These are phyloP conservation scores for Trichoderma reesei DNA, from an alignment of 495 filamentous ascomycete species.

Conservation along the genomic window DNA sequence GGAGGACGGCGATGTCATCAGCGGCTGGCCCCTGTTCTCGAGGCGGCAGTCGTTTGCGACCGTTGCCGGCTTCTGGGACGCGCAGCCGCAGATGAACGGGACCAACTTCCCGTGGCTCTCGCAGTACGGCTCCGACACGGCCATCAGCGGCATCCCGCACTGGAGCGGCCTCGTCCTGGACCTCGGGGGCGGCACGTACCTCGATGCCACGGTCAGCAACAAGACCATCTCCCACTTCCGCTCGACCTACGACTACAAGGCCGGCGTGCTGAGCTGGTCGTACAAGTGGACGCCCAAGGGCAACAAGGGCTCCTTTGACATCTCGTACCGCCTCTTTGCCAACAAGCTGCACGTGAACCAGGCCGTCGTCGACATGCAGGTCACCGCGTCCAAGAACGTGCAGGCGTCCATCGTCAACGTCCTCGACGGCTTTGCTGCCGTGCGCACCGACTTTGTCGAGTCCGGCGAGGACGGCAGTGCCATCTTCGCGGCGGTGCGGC, in stretches of 20 bases:
- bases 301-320: constrained; percentile 19
- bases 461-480: constrained; percentile 27
- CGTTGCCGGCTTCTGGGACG: constrained; percentile 63
- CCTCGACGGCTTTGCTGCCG: constrained; percentile 44
- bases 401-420: constrained; percentile 22
- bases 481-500: constrained; percentile 45
- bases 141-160: constrained; percentile 61
- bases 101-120: constrained; percentile 65
- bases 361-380: constrained; percentile 27
- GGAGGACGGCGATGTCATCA: constrained; percentile 22
- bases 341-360: constrained; percentile 43
- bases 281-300: constrained; percentile 54
- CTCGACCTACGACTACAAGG: constrained; percentile 45
- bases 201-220: constrained; percentile 53
- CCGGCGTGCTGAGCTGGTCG: constrained; percentile 52
- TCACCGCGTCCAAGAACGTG: constrained; percentile 32
- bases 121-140: constrained; percentile 62
- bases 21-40: constrained; percentile 67
- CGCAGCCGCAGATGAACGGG: constrained; percentile 49
- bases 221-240: constrained; percentile 48
- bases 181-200: constrained; percentile 38
- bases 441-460: constrained; percentile 33
- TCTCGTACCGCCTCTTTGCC: constrained; percentile 47
- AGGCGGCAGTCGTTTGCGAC: constrained; percentile 62
- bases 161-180: constrained; percentile 45